Percentiles rank a stretch among this genome's conserved stretches.
These are phyloP conservation scores for Botryotinia calthae DNA, from an alignment of 2,329 filamentous ascomycete genomes.

Conservation along the genomic window DNA sequence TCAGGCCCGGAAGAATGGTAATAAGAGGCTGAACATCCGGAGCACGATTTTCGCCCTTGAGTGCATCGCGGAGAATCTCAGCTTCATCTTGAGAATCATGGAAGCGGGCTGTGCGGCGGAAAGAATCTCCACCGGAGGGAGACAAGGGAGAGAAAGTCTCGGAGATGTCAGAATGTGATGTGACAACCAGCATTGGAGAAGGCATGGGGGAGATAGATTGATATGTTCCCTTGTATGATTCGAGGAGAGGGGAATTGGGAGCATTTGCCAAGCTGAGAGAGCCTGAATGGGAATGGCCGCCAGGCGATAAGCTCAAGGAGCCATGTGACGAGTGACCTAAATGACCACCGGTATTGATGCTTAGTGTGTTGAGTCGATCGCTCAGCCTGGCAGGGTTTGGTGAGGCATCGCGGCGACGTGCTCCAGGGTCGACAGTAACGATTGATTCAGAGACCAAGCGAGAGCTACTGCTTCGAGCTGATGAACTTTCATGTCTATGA, in stretches of 20 bases:
- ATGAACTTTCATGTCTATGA: slow-evolving; percentile 18
- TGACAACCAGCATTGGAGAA: slow-evolving; percentile 60
- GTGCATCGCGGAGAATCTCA: slow-evolving; percentile 68
- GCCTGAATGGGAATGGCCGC: not conserved
- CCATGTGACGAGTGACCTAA: slow-evolving; percentile 24
- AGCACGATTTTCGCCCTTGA: slow-evolving; percentile 54
- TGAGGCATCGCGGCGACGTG: slow-evolving; percentile 29
- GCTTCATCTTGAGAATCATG: slow-evolving; percentile 83
- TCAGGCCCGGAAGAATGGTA: slow-evolving; percentile 78
- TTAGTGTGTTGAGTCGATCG: slow-evolving; percentile 36
- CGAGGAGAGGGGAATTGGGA: slow-evolving; percentile 79
- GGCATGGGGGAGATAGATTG: slow-evolving; percentile 95
- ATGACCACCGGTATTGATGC: slow-evolving; percentile 35
- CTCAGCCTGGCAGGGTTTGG: slow-evolving; percentile 31
- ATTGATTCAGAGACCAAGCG: slow-evolving; percentile 29
- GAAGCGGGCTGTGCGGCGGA: slow-evolving; percentile 65
- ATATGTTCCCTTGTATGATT: slow-evolving; percentile 91
- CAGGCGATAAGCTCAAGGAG: slow-evolving; percentile 4
- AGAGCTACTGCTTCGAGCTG: slow-evolving; percentile 22
- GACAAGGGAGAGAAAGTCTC: slow-evolving; percentile 53
- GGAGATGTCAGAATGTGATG: slow-evolving; percentile 47
- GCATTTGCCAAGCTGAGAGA: slow-evolving; percentile 51
- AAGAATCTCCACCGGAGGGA: slow-evolving; percentile 46
- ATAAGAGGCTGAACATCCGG: slow-evolving; percentile 71
- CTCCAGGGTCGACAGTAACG: slow-evolving; percentile 36